phyloP scores from a whole-genome alignment of 192 early-diverging fungal genomes.

The Diversispora epigaea region DNA sequence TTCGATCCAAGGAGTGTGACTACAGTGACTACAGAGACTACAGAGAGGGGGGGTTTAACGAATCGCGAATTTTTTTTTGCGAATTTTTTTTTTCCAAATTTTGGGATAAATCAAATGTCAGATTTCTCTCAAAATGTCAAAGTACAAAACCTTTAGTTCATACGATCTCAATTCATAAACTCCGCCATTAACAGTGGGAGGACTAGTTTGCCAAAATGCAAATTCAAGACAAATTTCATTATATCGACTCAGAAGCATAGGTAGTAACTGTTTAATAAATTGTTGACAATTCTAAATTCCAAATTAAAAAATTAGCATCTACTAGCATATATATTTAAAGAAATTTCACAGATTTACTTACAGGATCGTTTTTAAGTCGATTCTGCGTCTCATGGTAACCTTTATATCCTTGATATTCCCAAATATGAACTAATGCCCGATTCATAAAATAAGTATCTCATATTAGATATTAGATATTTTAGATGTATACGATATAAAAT shows the following conservation, averaged over 20 bases:
- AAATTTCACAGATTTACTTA: conserved; percentile 35
- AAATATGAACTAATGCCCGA: conserved; percentile 74
- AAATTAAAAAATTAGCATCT: background rate
- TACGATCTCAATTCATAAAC: conserved; percentile 94
- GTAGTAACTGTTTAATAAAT: conserved; percentile 65
- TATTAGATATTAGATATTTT: conserved; percentile 18
- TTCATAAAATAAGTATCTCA: background rate
- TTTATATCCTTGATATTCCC: conserved; percentile 91
- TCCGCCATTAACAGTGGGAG: conserved; percentile 72
- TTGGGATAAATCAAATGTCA: background rate
- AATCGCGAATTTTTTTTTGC: too few species aligned
- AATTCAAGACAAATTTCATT: conserved; percentile 92
- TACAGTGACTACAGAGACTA: too few species aligned
- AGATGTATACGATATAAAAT: conserved; percentile 30
- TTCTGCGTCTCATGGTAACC: conserved; percentile 70
- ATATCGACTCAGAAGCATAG: conserved; percentile 69
- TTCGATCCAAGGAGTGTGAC: too few species aligned
- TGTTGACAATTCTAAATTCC: conserved; percentile 52
- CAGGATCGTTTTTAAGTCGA: conserved; percentile 60
- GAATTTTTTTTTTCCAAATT: too few species aligned
- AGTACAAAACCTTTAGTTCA: conserved; percentile 60
- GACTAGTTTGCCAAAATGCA: conserved; percentile 82
- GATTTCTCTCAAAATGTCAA: background rate
- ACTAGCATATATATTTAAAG: background rate
- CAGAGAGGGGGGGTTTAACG: too few species aligned